Evolutionary conservation across 768 basidiomycete species (phyloP).

Genomic region (Termitomyces titanicus): DNA sequence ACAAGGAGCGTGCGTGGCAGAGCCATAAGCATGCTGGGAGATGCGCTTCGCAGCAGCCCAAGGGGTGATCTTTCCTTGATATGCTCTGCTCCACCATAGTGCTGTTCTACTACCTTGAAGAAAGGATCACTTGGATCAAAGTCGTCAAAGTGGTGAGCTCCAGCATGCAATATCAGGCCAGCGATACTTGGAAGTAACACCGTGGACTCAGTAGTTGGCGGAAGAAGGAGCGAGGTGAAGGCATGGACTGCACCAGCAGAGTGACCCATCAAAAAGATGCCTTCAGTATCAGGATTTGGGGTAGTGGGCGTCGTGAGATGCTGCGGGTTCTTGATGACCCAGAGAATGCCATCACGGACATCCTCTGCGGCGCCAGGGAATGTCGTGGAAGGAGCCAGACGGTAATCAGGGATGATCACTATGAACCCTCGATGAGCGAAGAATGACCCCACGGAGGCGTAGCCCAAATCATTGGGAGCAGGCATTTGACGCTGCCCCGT

Average conservation of each 20-base stretch:
- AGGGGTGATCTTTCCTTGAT: conserved; percentile 36
- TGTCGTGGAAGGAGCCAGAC: conserved; percentile 52
- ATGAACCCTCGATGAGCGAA: conserved; percentile 58
- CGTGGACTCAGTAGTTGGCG: conserved; percentile 25
- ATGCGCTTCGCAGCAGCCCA: conserved; percentile 34
- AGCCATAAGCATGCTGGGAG: conserved; percentile 27
- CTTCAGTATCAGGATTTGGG: conserved; percentile 35
- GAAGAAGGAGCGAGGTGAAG: conserved; percentile 39
- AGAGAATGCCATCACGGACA: conserved; percentile 55
- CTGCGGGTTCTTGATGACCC: conserved; percentile 39
- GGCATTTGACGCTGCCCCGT: conserved; percentile 45
- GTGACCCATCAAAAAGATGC: conserved; percentile 52
- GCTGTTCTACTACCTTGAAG: conserved; percentile 27
- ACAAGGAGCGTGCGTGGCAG: conserved; percentile 49
- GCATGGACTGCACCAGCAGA: conserved; percentile 58
- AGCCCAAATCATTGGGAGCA: conserved; percentile 45
- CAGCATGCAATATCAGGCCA: conserved; percentile 44
- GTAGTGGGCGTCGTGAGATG: conserved; percentile 24
- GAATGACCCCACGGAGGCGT: conserved; percentile 57
- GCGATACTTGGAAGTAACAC: conserved; percentile 33
- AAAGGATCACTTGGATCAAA: conserved; percentile 21
- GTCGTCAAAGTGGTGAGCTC: conserved; percentile 36
- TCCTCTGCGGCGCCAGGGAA: conserved; percentile 57
- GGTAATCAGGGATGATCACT: conserved; percentile 68
- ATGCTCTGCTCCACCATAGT: conserved; percentile 36